These are phyloP conservation scores for Globisporangium radiosum DNA, from an alignment of 352 stramenopile genomes.

Conservation along the genomic window DNA sequence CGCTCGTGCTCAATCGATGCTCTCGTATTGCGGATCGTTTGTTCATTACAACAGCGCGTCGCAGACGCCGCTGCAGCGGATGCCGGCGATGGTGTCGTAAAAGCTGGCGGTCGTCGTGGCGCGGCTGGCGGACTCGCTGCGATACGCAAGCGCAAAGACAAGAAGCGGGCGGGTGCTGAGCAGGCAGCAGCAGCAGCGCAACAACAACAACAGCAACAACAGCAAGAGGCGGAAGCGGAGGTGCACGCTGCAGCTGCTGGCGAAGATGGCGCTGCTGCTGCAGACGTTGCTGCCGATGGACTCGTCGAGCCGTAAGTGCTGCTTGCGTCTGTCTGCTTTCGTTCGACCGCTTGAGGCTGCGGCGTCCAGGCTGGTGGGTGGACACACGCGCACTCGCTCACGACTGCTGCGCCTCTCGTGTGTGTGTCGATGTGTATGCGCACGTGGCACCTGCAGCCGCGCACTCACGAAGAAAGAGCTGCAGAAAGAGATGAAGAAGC, in stretches of 20 bases:
- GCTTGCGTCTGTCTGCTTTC: no score
- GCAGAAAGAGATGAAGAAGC: constrained; percentile 72
- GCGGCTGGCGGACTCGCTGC: constrained; percentile 40
- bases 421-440: no score
- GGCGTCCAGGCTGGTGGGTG: not conserved
- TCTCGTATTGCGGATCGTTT: not conserved
- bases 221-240: constrained; percentile 8
- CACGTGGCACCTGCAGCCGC: constrained; percentile 13
- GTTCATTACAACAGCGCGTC: constrained; percentile 12
- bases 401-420: not conserved
- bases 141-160: constrained; percentile 59
- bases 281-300: constrained; percentile 13
- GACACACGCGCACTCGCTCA: not conserved
- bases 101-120: constrained; percentile 28
- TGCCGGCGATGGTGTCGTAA: constrained; percentile 23
- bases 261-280: constrained; percentile 8
- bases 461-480: constrained; percentile 73
- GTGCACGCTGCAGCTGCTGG: constrained; percentile 7
- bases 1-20: no score
- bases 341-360: no score
- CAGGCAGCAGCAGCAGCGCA: not conserved
- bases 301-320: constrained; percentile 35
- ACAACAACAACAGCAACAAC: not conserved
- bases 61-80: constrained; percentile 20
- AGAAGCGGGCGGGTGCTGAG: constrained; percentile 33